Percentiles rank a stretch among this genome's conserved stretches.
Evolutionary conservation across 306 rosid species (phyloP).

Genomic region (Rosa persica): DNA sequence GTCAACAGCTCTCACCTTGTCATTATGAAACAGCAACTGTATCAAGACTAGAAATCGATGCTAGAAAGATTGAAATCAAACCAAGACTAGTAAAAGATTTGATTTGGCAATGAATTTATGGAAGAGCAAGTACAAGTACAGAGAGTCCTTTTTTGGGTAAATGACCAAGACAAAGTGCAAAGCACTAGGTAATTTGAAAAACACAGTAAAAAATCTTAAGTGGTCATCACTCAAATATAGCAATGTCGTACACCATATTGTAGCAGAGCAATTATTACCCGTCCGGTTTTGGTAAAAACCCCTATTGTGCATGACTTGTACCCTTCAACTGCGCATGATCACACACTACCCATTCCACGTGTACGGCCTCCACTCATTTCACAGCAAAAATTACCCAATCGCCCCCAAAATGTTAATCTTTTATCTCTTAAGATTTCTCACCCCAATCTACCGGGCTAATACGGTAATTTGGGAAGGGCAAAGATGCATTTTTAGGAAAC

Average conservation of each 20-base stretch:
- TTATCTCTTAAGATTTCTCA: not conserved
- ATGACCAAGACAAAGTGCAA: not conserved
- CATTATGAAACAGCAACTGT: no score
- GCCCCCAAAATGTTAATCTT: not conserved
- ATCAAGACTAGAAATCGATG: no score
- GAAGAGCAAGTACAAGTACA: slow-evolving; percentile 1
- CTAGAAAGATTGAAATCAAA: not conserved
- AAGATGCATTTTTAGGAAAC: slow-evolving; percentile 41
- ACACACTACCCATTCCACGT: slow-evolving; percentile 26
- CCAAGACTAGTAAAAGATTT: not conserved
- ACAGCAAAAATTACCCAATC: not conserved
- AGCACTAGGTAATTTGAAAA: not conserved
- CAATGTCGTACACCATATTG: slow-evolving; percentile 22
- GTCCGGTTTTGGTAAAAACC: slow-evolving; percentile 20
- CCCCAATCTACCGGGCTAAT: slow-evolving; percentile 1
- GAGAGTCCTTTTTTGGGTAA: not conserved
- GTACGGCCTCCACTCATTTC: slow-evolving; percentile 29
- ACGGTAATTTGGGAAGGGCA: slow-evolving; percentile 30
- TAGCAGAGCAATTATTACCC: slow-evolving; percentile 38
- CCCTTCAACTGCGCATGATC: not conserved
- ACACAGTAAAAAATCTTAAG: not conserved
- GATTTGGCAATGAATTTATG: not conserved
- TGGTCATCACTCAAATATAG: no score
- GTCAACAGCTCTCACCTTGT: no score
- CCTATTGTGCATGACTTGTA: not conserved